Percentiles rank a stretch among this genome's conserved stretches.
Evolutionary conservation across 2,329 filamentous ascomycete species (phyloP).

Genomic region (Metarhizium sp.): DNA sequence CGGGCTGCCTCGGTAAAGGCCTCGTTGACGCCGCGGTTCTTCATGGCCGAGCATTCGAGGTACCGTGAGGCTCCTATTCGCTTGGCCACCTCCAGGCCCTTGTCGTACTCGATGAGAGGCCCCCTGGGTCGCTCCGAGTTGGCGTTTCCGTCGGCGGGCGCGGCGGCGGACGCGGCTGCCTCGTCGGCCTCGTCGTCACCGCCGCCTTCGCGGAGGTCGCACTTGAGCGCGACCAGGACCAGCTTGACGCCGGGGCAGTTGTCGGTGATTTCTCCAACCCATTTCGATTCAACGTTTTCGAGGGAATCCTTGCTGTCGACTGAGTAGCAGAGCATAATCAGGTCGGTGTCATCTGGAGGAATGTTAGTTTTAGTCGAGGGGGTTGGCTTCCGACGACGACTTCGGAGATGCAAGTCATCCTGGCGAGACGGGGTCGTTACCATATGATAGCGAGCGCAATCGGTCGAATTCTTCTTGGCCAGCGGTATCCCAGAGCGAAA

Average conservation of each 20-base stretch:
- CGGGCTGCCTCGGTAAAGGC: constrained; percentile 96
- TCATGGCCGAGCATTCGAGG: constrained; percentile 96
- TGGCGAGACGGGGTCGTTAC: constrained; percentile 28
- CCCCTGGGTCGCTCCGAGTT: constrained; percentile 46
- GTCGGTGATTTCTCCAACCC: constrained; percentile 95
- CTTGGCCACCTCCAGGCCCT: constrained; percentile 83
- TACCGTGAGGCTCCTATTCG: constrained; percentile 90
- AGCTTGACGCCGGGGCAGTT: constrained; percentile 95
- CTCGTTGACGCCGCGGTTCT: constrained; percentile 96
- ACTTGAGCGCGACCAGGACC: constrained; percentile 92
- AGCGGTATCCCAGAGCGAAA: constrained; percentile 96
- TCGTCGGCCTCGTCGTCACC: constrained; percentile 64
- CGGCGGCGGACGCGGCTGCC: constrained; percentile 21
- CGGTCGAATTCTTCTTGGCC: constrained; percentile 99
- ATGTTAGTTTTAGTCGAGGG: constrained; percentile 10
- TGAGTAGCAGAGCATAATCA: constrained; percentile 98
- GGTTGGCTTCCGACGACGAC: too few species aligned
- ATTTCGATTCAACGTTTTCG: constrained; percentile 98
- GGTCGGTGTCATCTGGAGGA: constrained; percentile 68
- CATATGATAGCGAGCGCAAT: constrained; percentile 89
- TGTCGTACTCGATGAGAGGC: constrained; percentile 78
- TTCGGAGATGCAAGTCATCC: neutral
- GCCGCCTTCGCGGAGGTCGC: constrained; percentile 75
- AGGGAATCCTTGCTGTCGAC: constrained; percentile 94
- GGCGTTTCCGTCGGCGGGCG: constrained; percentile 12